phyloP scores from a whole-genome alignment of 768 basidiomycete species.

The Favolaschia claudopus region DNA sequence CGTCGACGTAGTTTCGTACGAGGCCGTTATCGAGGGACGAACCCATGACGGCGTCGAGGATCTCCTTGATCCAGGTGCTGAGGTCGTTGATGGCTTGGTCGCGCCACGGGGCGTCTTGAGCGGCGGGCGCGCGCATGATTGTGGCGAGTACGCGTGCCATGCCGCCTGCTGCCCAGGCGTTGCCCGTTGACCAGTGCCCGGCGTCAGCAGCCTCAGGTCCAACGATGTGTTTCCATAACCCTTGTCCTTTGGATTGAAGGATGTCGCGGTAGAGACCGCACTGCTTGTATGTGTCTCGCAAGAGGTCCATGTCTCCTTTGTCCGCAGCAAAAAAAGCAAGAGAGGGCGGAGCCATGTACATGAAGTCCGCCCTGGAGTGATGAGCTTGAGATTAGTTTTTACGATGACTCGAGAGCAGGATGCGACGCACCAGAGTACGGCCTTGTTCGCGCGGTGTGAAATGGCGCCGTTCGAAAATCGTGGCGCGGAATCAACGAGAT shows the following conservation, averaged over 20 bases:
- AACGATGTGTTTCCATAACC: slow-evolving; percentile 47
- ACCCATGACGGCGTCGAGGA: slow-evolving; percentile 49
- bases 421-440: slow-evolving; percentile 54
- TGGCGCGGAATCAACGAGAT: slow-evolving; percentile 52
- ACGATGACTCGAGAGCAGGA: neutral
- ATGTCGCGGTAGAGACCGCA: slow-evolving; percentile 46
- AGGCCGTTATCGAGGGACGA: slow-evolving; percentile 41
- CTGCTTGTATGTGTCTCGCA: slow-evolving; percentile 46
- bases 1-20: slow-evolving; percentile 50
- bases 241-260: slow-evolving; percentile 40
- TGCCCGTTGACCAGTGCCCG: slow-evolving; percentile 29
- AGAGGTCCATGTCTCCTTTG: slow-evolving; percentile 39
- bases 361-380: slow-evolving; percentile 53
- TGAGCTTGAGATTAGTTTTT: neutral
- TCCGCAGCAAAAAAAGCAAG: slow-evolving; percentile 55
- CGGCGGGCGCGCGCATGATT: slow-evolving; percentile 46
- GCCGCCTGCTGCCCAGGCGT: slow-evolving; percentile 30
- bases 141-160: slow-evolving; percentile 46
- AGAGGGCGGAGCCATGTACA: slow-evolving; percentile 61
- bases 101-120: slow-evolving; percentile 29
- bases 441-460: slow-evolving; percentile 55
- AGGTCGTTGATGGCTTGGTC: slow-evolving; percentile 37
- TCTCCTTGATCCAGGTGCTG: slow-evolving; percentile 50
- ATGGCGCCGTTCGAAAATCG: slow-evolving; percentile 53
- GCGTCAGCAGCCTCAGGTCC: slow-evolving; percentile 22